Percentiles rank a stretch among this genome's conserved stretches.
Evolutionary conservation across 1,284 basidiomycete species (phyloP).

Genomic region (Trichosporon coremiiforme): DNA sequence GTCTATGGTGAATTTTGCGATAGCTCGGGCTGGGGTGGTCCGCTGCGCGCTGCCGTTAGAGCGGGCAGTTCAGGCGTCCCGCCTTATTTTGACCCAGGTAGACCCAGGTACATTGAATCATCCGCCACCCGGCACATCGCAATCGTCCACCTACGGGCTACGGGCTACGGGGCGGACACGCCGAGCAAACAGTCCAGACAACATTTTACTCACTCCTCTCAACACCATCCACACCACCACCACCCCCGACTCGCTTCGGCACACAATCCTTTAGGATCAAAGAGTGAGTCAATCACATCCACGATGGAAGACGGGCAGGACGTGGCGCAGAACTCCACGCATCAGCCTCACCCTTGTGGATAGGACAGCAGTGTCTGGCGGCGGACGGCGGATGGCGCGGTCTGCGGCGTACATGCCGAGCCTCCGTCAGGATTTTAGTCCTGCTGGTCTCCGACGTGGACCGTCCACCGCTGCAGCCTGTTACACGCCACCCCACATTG

Average conservation of each 20-base stretch:
- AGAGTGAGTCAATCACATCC: neutral
- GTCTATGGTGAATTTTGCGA: neutral
- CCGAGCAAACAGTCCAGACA: neutral
- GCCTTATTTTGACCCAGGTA: neutral
- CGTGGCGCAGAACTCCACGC: neutral
- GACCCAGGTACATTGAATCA: constrained; percentile 1
- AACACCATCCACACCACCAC: neutral
- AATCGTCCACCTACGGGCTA: neutral
- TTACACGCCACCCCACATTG: neutral
- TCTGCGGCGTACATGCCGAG: constrained; percentile 6
- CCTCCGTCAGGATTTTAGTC: constrained; percentile 3
- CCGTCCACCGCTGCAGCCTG: neutral
- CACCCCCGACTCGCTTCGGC: neutral
- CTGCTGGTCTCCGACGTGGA: neutral
- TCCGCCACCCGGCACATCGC: neutral
- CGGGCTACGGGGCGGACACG: neutral
- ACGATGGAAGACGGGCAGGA: neutral
- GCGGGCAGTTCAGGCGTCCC: neutral
- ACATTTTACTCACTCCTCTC: neutral
- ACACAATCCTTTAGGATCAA: neutral
- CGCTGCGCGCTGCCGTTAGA: neutral
- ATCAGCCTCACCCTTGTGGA: neutral
- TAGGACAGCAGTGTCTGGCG: too few relatives aligned
- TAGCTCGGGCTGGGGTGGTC: neutral
- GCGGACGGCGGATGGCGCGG: too few relatives aligned